Conservation (phyloP, 2,329 filamentous ascomycete genomes). For the Colletotrichum gigasporum region DNA sequence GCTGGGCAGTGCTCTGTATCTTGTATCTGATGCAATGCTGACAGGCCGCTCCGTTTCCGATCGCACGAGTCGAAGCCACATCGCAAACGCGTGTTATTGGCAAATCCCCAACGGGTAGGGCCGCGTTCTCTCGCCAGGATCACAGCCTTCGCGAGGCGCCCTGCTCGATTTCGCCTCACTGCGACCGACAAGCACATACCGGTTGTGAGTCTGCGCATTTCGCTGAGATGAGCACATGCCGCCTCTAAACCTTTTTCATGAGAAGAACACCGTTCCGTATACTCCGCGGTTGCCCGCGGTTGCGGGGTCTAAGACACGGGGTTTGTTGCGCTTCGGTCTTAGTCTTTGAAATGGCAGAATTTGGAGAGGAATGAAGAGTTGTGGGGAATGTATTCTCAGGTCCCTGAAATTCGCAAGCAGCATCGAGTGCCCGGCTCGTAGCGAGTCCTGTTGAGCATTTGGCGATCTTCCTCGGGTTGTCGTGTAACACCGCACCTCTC, state of each 20-base stretch:
- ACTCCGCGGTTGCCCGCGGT: no score
- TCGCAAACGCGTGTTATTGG: not conserved
- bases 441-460: no score
- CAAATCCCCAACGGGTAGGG: not conserved
- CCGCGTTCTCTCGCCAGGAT: not conserved
- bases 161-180: not conserved
- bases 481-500: no score
- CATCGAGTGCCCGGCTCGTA: no score
- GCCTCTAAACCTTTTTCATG: not conserved
- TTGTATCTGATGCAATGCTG: no score
- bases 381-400: no score
- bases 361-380: not conserved
- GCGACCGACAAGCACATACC: no score
- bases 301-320: conserved; percentile 4
- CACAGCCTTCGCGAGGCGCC: no score
- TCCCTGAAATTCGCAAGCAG: no score
- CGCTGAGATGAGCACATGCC: not conserved
- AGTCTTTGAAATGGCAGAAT: no score
- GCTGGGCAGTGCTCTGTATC: conserved; percentile 18
- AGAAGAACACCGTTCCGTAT: not conserved
- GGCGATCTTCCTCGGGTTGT: no score
- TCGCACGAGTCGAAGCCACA: not conserved
- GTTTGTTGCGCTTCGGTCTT: not conserved
- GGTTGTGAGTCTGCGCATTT: no score
- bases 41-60: not conserved